Evolutionary conservation across 23 red algal species (phyloP).

Genomic region (Gracilaria gracilis): DNA sequence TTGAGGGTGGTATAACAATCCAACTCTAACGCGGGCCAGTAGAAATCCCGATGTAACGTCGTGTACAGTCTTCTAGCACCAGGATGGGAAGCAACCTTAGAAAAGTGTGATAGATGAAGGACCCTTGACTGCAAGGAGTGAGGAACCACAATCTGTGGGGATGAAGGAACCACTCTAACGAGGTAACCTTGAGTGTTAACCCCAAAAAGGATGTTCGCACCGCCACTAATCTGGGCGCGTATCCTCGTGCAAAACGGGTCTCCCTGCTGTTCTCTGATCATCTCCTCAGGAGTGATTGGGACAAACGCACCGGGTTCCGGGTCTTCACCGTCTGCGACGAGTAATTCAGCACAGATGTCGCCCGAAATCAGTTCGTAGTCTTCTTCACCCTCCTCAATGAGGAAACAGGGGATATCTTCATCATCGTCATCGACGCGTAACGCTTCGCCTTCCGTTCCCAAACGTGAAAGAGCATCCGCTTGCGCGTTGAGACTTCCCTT

Average conservation of each 20-base stretch:
- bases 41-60: background rate
- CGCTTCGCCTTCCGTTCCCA: background rate
- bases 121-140: slow-evolving; percentile 2
- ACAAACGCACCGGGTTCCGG: background rate
- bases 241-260: background rate
- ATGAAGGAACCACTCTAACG: background rate
- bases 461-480: background rate
- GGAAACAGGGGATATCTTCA: background rate
- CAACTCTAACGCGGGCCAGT: background rate
- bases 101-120: background rate
- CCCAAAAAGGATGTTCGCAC: background rate
- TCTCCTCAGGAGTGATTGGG: background rate
- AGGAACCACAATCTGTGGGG: slow-evolving; percentile 21
- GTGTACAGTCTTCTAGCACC: background rate
- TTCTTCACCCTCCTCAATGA: background rate
- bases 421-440: background rate
- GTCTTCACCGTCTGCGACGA: background rate
- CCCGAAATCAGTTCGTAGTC: background rate
- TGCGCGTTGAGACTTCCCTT: background rate
- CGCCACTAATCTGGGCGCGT: background rate
- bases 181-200: background rate
- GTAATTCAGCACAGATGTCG: background rate
- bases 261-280: background rate
- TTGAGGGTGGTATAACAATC: no score
- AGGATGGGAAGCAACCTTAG: background rate